A percentile compares a stretch with the other conserved stretches of the same genome.
Evolutionary conservation across 495 filamentous ascomycete species (phyloP).

Genomic region (Hypoxylon rickii): DNA sequence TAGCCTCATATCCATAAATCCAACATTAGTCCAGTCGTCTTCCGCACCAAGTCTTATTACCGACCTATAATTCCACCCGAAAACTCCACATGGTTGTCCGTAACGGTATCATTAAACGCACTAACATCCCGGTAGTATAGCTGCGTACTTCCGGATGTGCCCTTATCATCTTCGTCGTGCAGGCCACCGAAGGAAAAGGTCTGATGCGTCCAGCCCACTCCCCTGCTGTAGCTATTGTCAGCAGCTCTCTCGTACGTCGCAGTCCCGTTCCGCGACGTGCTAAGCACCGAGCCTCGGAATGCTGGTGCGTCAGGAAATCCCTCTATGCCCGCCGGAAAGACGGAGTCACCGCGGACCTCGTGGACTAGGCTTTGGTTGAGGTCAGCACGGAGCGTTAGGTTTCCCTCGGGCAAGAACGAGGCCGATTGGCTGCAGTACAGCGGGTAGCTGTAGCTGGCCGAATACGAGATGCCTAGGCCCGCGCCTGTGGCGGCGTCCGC

Average conservation of each 20-base stretch:
- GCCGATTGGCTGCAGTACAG: slow-evolving; percentile 63
- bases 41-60: too few species aligned
- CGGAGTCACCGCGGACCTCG: slow-evolving; percentile 56
- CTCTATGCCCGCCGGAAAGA: slow-evolving; percentile 65
- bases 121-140: slow-evolving; percentile 44
- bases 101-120: slow-evolving; percentile 35
- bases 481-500: slow-evolving; percentile 54
- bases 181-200: slow-evolving; percentile 54
- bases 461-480: slow-evolving; percentile 36
- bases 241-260: slow-evolving; percentile 56
- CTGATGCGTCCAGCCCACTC: slow-evolving; percentile 60
- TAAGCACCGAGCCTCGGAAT: slow-evolving; percentile 49
- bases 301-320: slow-evolving; percentile 41
- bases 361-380: slow-evolving; percentile 64
- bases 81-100: slow-evolving; percentile 21
- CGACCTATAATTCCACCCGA: slow-evolving; percentile 1
- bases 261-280: slow-evolving; percentile 60
- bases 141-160: slow-evolving; percentile 23
- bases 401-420: slow-evolving; percentile 47
- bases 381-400: slow-evolving; percentile 62
- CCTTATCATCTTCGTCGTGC: slow-evolving; percentile 13
- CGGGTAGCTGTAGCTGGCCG: slow-evolving; percentile 64
- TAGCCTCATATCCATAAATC: too few species aligned
- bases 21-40: too few species aligned
- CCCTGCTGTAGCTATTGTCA: slow-evolving; percentile 50